Evolutionary conservation across 2,329 filamentous ascomycete genomes (phyloP), one percentile per base, ranked within the genome.

Genomic region (Fusarium sp.): DNA sequence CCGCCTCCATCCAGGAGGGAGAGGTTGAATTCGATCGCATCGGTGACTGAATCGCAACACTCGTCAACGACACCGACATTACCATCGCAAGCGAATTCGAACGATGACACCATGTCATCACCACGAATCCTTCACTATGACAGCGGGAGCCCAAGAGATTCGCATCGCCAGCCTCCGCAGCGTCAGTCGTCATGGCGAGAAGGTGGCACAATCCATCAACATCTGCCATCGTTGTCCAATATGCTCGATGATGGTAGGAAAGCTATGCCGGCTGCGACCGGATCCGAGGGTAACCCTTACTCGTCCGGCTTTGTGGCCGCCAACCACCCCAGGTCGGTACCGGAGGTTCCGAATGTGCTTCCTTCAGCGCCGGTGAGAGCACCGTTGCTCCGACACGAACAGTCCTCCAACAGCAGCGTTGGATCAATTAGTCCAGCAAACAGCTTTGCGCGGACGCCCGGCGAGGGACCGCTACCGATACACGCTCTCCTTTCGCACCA

Each of bases 381-480:
- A 23, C 86, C 87, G 2, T 78, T 83, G 3, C 77, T 88, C 39
- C 84, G 82, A 43, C 85, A 87, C 32, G 87, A 89, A 50, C 82
- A 84, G 23, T 86, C 85, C 4, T 87, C 86, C 5, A 81, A 75
- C 18, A 84, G 84, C 35, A 88, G 85, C 56, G 79, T 82, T 45
- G 82, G 82, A 2, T 86, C 87, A 3, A 77, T 81, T 3, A 84
- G 81, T 16, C 85, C 86, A 2, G 82, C 81, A 25, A 71, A 71
- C 20, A 81, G 79, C 37, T 79, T 79, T 61, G 71, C 77, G 3
- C 83, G 88, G 48, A 86, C 85, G 6, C 84, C 86, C 0, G 84
- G 86, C 56, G 88, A 90, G 41, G 85, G 87, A 0, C 83, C 87
- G 1, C 74, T 90, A 13, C 88, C 89, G 2, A 90, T 90, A 27